Percentiles rank a stretch among this genome's conserved stretches.
phyloP scores from a whole-genome alignment of 371 early-diverging fungal genomes.

The Zopfochytrium polystomum region DNA sequence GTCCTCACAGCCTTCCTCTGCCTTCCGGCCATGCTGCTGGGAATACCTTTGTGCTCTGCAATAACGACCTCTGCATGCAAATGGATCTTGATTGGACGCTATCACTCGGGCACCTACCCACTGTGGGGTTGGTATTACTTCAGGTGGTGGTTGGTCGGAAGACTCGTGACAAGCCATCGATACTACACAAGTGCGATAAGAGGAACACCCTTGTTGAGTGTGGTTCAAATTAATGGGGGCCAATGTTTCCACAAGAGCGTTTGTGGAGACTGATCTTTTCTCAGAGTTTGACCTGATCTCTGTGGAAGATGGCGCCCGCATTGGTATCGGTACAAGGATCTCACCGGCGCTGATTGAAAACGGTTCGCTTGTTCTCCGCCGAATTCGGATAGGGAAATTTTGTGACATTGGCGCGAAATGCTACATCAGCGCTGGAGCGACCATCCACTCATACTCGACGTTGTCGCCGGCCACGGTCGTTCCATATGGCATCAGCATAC shows the following conservation, averaged over 20 bases:
- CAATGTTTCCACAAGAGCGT: not conserved
- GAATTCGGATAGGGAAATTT: slow-evolving; percentile 1
- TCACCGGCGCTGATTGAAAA: slow-evolving; percentile 4
- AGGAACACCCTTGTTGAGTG: not conserved
- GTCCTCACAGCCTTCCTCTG: not conserved
- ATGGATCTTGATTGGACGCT: slow-evolving; percentile 33
- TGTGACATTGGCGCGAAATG: not conserved
- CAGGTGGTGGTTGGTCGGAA: slow-evolving; percentile 30
- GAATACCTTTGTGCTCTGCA: not conserved
- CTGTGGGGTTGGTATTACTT: slow-evolving; percentile 28
- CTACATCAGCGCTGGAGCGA: not conserved
- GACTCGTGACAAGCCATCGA: slow-evolving; percentile 11
- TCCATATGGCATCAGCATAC: slow-evolving; percentile 2
- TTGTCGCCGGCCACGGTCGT: slow-evolving; percentile 1
- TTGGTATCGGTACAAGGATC: not conserved
- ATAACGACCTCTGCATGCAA: slow-evolving; percentile 8
- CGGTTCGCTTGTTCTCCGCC: not conserved
- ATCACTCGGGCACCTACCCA: slow-evolving; percentile 27
- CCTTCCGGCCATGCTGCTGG: not conserved
- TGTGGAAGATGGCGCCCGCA: not conserved
- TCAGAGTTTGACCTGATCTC: slow-evolving; percentile 7
- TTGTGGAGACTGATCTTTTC: not conserved
- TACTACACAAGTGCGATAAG: not conserved
- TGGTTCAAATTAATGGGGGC: not conserved
- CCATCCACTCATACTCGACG: not conserved